Evolutionary conservation across 2,329 filamentous ascomycete genomes (phyloP).

Genomic region (Bipolaris sorokiniana): DNA sequence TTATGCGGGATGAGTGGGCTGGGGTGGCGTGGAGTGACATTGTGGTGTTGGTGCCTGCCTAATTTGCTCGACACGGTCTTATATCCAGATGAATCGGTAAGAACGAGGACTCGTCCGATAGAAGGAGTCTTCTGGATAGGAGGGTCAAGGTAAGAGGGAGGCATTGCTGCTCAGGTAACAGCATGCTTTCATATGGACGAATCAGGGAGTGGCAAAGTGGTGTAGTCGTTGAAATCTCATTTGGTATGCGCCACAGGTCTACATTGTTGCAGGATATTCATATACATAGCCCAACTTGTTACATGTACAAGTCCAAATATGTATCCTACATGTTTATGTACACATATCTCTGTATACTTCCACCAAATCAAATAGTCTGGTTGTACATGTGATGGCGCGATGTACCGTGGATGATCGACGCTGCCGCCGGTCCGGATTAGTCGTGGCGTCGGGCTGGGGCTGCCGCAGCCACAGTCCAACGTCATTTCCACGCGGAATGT

Average conservation of each 20-base stretch:
- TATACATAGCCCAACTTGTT: too few species aligned
- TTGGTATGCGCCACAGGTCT: not conserved
- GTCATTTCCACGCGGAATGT: slow-evolving; percentile 28
- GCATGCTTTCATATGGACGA: slow-evolving; percentile 32
- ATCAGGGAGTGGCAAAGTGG: slow-evolving; percentile 26
- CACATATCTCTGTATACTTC: too few species aligned
- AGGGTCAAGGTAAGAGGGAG: not conserved
- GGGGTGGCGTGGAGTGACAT: slow-evolving; percentile 42
- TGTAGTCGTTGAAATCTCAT: slow-evolving; percentile 16
- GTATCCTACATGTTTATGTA: too few species aligned
- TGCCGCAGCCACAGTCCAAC: slow-evolving; percentile 5
- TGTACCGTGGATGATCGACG: not conserved
- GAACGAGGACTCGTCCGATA: slow-evolving; percentile 14
- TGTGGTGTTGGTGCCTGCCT: not conserved
- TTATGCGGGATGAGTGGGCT: slow-evolving; percentile 42
- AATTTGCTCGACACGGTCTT: not conserved
- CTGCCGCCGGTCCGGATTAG: slow-evolving; percentile 6
- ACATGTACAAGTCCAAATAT: too few species aligned
- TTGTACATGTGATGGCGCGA: not conserved
- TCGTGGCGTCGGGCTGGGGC: not conserved
- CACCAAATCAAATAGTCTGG: not conserved
- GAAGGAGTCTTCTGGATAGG: not conserved
- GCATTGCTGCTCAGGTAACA: slow-evolving; percentile 23
- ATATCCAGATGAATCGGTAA: not conserved
- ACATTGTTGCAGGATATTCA: too few species aligned